Conservation (phyloP, 2,329 filamentous ascomycete genomes). For the Stagonosporopsis vannaccii region DNA sequence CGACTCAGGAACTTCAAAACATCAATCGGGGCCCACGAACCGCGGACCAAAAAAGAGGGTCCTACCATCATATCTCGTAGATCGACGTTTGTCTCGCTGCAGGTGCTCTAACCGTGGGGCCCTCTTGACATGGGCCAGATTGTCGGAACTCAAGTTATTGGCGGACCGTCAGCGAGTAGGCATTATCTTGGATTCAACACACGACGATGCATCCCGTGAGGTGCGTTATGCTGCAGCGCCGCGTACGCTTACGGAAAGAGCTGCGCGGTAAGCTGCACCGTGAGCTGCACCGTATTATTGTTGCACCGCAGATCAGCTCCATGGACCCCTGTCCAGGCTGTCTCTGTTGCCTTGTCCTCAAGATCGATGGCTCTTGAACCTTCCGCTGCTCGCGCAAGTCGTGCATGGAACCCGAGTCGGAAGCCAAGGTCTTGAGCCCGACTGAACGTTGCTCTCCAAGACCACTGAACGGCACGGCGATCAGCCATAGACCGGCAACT, state of each 20-base stretch:
- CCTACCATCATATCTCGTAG: background rate
- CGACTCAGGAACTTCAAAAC: constrained; percentile 15
- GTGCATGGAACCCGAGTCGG: background rate
- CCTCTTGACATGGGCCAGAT: too few species aligned
- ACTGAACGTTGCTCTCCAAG: background rate
- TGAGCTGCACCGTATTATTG: background rate
- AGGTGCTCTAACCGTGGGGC: background rate
- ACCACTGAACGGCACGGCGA: background rate
- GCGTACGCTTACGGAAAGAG: background rate
- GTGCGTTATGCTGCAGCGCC: background rate
- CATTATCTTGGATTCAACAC: background rate
- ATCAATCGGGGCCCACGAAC: background rate
- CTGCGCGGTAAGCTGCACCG: background rate
- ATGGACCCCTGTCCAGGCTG: background rate
- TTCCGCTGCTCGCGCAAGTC: background rate
- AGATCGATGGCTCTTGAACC: background rate
- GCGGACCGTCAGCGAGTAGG: background rate
- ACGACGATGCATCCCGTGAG: background rate
- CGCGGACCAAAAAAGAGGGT: background rate
- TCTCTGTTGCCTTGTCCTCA: background rate
- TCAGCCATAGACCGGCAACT: background rate
- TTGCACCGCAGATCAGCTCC: background rate
- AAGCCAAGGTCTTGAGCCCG: background rate
- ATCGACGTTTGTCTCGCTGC: background rate
- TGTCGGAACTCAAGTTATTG: background rate